Conservation (phyloP, 1,284 basidiomycete species). For the Paramarasmius palmivorus region DNA sequence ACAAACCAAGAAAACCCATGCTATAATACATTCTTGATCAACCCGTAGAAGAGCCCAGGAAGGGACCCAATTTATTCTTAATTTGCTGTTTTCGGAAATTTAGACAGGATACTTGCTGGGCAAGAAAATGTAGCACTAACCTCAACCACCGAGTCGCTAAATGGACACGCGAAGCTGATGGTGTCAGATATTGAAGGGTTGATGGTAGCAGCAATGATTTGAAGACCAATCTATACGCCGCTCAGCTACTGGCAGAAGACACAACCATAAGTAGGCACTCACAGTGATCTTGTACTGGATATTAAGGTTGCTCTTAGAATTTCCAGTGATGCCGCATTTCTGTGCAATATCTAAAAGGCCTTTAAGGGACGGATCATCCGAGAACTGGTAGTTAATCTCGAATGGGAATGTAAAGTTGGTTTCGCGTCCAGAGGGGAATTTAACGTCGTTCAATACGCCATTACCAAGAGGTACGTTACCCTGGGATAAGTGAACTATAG, state of each 20-base stretch:
- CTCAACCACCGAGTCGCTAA: slow-evolving; percentile 37
- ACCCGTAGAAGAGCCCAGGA: neutral
- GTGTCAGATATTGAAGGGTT: slow-evolving; percentile 68
- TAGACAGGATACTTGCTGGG: neutral
- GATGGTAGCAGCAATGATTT: slow-evolving; percentile 67
- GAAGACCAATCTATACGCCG: slow-evolving; percentile 52
- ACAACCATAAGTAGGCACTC: slow-evolving; percentile 11
- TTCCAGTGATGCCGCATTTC: slow-evolving; percentile 66
- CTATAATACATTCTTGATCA: neutral
- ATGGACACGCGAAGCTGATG: slow-evolving; percentile 71
- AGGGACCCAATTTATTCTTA: neutral
- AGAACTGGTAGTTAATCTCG: slow-evolving; percentile 66
- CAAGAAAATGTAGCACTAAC: slow-evolving; percentile 24
- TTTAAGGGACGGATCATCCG: slow-evolving; percentile 54
- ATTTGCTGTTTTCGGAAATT: neutral
- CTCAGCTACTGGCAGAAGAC: neutral
- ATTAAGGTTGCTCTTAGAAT: slow-evolving; percentile 51
- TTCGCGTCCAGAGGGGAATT: slow-evolving; percentile 59
- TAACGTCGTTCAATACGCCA: slow-evolving; percentile 61
- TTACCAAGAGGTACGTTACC: slow-evolving; percentile 58
- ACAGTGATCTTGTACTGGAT: slow-evolving; percentile 75
- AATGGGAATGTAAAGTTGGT: slow-evolving; percentile 87
- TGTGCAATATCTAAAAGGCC: slow-evolving; percentile 67
- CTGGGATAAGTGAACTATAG: slow-evolving; percentile 73
- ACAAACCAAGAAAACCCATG: slow-evolving; percentile 1